These are phyloP conservation scores for Capsella rubella DNA, from an alignment of 441 rosid genomes.

Conservation along the genomic window DNA sequence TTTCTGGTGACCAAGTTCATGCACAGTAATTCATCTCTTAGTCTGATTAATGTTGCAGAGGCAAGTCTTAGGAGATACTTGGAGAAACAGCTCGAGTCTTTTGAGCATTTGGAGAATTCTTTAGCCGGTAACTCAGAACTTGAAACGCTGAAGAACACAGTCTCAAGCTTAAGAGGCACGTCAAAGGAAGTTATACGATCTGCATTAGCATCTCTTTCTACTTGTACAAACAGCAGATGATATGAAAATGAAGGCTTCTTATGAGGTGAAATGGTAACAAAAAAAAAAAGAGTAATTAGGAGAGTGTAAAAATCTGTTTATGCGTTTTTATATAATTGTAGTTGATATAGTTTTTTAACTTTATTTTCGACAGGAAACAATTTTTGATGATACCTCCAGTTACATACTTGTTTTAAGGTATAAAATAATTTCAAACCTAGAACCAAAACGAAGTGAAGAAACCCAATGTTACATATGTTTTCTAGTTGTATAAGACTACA, in stretches of 20 bases:
- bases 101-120: constrained; percentile 44
- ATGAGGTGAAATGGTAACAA: not conserved
- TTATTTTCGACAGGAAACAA: constrained; percentile 5
- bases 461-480: too few relatives aligned
- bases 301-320: constrained; percentile 18
- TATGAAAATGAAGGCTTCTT: constrained; percentile 3
- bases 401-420: not conserved
- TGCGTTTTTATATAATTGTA: not conserved
- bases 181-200: constrained; percentile 58
- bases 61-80: constrained; percentile 70
- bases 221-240: constrained; percentile 46
- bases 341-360: not conserved
- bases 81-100: constrained; percentile 59
- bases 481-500: too few relatives aligned
- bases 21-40: constrained; percentile 81
- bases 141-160: constrained; percentile 55
- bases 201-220: constrained; percentile 58
- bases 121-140: constrained; percentile 40
- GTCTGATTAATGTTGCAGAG: constrained; percentile 72
- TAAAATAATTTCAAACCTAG: too few relatives aligned
- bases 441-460: too few relatives aligned
- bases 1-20: constrained; percentile 73
- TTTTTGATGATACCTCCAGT: not conserved
- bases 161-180: constrained; percentile 52
- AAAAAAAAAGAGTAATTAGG: constrained; percentile 2